Conservation (phyloP, 257 asterid genomes). For the Plantago major region DNA sequence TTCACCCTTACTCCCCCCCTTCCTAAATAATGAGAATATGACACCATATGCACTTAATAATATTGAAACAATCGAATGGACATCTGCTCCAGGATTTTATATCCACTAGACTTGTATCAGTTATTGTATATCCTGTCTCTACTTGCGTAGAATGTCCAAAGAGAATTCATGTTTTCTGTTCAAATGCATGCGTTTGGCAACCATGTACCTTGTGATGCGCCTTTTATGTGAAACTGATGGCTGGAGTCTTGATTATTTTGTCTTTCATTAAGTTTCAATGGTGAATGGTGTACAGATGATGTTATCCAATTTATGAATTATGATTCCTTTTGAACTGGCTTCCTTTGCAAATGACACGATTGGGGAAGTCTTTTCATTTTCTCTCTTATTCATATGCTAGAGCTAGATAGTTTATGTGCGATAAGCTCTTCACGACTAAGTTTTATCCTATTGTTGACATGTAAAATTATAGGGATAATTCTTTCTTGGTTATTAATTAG, state of each 20-base stretch:
- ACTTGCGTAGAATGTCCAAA: background rate
- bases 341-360: background rate
- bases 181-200: background rate
- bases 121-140: background rate
- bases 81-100: too few species aligned
- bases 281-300: background rate
- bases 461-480: constrained; percentile 6
- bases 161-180: background rate
- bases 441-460: background rate
- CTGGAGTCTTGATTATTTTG: background rate
- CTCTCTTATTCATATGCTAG: background rate
- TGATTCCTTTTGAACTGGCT: background rate
- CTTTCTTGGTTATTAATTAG: constrained; percentile 2
- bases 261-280: background rate
- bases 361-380: background rate
- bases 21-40: too few species aligned
- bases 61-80: background rate
- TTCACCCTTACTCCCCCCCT: too few species aligned
- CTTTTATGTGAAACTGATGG: background rate
- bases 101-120: background rate
- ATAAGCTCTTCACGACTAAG: background rate
- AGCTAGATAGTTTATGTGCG: constrained; percentile 12
- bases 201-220: background rate
- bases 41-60: background rate
- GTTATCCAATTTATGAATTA: background rate